Percentiles rank a stretch among this genome's conserved stretches.
Evolutionary conservation across 176 grass and related monocot genomes (phyloP).

Genomic region (Panicum miliaceum): DNA sequence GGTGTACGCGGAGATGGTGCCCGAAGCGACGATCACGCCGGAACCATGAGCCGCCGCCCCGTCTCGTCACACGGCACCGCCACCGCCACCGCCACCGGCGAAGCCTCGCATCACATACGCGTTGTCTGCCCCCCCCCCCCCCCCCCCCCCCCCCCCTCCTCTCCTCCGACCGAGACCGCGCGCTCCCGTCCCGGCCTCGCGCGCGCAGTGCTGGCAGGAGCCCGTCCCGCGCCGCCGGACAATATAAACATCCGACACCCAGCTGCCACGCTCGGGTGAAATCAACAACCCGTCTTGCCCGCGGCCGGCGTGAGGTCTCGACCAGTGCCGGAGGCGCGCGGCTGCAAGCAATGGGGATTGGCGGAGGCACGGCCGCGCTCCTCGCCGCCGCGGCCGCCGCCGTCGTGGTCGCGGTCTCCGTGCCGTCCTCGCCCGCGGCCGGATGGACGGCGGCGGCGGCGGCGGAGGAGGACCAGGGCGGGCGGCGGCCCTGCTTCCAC

Average conservation of each 20-base stretch:
- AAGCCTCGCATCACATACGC: not conserved
- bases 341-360: not conserved
- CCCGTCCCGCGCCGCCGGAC: not conserved
- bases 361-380: not conserved
- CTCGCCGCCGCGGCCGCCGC: not conserved
- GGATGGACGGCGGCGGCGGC: not conserved
- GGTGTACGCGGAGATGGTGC: no score
- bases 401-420: no score
- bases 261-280: not conserved
- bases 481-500: conserved; percentile 36
- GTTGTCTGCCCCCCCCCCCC: not conserved
- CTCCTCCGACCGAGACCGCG: no score
- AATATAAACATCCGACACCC: not conserved
- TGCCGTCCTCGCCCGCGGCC: not conserved
- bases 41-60: conserved; percentile 25
- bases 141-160: no score
- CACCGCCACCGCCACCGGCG: not conserved
- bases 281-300: not conserved
- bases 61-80: not conserved
- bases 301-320: not conserved
- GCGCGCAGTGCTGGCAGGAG: not conserved
- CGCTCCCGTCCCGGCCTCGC: not conserved
- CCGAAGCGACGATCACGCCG: not conserved
- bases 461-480: not conserved
- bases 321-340: not conserved